A percentile compares a stretch with the other conserved stretches of the same genome.
Evolutionary conservation across 208 protist genomes (phyloP).

Genomic region (Leishmania tropica): DNA sequence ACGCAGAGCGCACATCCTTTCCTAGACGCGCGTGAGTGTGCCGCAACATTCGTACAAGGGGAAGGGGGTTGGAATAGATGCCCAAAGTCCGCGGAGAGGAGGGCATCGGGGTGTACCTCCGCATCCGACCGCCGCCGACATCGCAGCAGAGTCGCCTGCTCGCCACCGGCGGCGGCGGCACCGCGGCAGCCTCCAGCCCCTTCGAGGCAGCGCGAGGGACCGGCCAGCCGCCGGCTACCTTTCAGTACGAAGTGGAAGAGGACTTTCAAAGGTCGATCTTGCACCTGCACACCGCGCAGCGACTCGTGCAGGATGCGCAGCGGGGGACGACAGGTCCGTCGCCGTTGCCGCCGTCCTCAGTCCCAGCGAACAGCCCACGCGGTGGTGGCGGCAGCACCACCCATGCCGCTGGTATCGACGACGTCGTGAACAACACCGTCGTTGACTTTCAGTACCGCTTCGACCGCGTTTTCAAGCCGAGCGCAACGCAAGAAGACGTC

Average conservation of each 20-base stretch:
- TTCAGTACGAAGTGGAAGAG: conserved; percentile 31
- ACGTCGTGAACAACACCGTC: conserved; percentile 76
- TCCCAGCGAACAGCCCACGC: background rate
- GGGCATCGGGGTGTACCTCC: conserved; percentile 80
- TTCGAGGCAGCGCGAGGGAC: background rate
- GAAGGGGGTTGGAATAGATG: background rate
- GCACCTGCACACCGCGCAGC: conserved; percentile 29
- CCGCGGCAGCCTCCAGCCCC: background rate
- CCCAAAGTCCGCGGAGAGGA: conserved; percentile 33
- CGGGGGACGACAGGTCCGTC: conserved; percentile 6
- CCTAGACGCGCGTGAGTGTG: background rate
- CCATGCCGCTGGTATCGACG: conserved; percentile 13
- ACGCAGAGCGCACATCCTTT: background rate
- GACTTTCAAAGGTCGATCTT: conserved; percentile 22
- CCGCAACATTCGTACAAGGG: background rate
- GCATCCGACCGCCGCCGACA: conserved; percentile 68
- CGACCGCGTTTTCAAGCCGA: conserved; percentile 78
- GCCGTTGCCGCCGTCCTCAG: conserved; percentile 2
- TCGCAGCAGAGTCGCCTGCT: conserved; percentile 59
- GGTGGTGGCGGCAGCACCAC: background rate
- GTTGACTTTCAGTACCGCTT: conserved; percentile 80
- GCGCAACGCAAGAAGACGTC: conserved; percentile 74
- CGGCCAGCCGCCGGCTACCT: background rate
- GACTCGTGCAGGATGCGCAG: conserved; percentile 31
- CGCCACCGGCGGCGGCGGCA: conserved; percentile 4